A percentile compares a stretch with the other conserved stretches of the same genome.
Conservation (phyloP, 495 filamentous ascomycete genomes). For the Podospora pseudopauciseta region DNA sequence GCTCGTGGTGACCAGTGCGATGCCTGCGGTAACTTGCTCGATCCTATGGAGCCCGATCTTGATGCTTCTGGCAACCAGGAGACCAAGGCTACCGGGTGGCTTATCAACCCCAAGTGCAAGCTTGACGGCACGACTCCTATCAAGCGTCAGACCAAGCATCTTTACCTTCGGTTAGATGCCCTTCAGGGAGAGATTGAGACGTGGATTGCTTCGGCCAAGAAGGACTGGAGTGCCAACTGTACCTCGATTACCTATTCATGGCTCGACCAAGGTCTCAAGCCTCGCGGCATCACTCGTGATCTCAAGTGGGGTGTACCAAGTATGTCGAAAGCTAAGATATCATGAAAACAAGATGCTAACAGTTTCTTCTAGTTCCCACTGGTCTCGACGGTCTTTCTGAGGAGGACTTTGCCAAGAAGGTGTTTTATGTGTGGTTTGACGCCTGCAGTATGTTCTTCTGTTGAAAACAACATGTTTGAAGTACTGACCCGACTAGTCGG, state of each 20-base stretch:
- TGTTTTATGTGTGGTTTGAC: slow-evolving; percentile 98
- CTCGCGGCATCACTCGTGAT: slow-evolving; percentile 87
- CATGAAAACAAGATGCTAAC: slow-evolving; percentile 7
- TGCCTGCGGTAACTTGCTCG: slow-evolving; percentile 72
- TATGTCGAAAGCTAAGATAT: slow-evolving; percentile 24
- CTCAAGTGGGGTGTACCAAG: slow-evolving; percentile 75
- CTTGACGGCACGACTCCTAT: slow-evolving; percentile 76
- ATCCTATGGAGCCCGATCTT: slow-evolving; percentile 58
- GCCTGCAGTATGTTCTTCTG: slow-evolving; percentile 59
- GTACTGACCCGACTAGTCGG: slow-evolving; percentile 51
- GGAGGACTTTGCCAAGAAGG: slow-evolving; percentile 65
- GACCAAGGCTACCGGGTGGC: slow-evolving; percentile 28
- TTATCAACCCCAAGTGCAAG: slow-evolving; percentile 67
- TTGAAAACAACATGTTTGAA: background rate
- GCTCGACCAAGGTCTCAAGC: slow-evolving; percentile 77
- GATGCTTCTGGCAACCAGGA: slow-evolving; percentile 23
- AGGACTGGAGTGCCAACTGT: slow-evolving; percentile 74
- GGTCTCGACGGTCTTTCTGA: slow-evolving; percentile 25
- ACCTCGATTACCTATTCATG: slow-evolving; percentile 68
- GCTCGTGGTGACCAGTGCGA: slow-evolving; percentile 77
- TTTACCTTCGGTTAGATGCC: slow-evolving; percentile 77
- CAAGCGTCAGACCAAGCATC: slow-evolving; percentile 56
- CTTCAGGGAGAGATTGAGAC: slow-evolving; percentile 67
- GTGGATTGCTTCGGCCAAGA: slow-evolving; percentile 57
- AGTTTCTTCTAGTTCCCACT: slow-evolving; percentile 26